phyloP scores from a whole-genome alignment of 1,139 yeast species.

The Kluyveromyces marxianus region DNA sequence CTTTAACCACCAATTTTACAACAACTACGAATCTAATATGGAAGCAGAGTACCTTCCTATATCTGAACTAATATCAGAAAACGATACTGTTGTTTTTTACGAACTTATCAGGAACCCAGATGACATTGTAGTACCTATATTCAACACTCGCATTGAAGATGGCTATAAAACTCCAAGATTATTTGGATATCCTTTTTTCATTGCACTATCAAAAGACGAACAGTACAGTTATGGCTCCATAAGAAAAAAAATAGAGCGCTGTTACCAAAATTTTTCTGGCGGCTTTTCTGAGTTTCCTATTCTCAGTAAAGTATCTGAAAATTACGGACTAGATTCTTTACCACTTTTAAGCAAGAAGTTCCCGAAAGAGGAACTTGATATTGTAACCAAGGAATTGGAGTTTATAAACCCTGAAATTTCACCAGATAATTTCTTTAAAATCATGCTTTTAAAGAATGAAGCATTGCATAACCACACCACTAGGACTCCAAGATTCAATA shows the following conservation, averaged over 20 bases:
- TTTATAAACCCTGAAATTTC: slow-evolving; percentile 15
- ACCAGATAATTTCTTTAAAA: slow-evolving; percentile 33
- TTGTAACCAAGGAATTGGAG: slow-evolving; percentile 11
- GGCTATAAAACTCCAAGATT: slow-evolving; percentile 33
- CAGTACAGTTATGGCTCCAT: slow-evolving; percentile 47
- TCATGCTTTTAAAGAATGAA: slow-evolving; percentile 32
- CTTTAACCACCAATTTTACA: slow-evolving; percentile 61
- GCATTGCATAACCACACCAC: not conserved
- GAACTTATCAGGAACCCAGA: slow-evolving; percentile 41
- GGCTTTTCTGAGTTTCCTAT: slow-evolving; percentile 24
- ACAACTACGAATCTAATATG: slow-evolving; percentile 58
- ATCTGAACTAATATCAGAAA: slow-evolving; percentile 55
- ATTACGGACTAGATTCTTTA: slow-evolving; percentile 10
- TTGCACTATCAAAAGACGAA: slow-evolving; percentile 46
- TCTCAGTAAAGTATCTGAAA: slow-evolving; percentile 2
- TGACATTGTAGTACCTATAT: slow-evolving; percentile 62
- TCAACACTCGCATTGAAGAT: slow-evolving; percentile 45
- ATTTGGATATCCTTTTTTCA: slow-evolving; percentile 73
- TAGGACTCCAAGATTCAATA: not conserved
- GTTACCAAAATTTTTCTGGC: slow-evolving; percentile 36
- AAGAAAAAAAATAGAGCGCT: slow-evolving; percentile 45
- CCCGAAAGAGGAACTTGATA: slow-evolving; percentile 10
- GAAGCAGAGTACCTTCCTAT: slow-evolving; percentile 57
- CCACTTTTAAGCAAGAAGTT: slow-evolving; percentile 20
- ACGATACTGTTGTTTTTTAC: slow-evolving; percentile 64